A percentile compares a stretch with the other conserved stretches of the same genome.
Evolutionary conservation across 2,329 filamentous ascomycete genomes (phyloP).

Genomic region (Pyrenophora teres): DNA sequence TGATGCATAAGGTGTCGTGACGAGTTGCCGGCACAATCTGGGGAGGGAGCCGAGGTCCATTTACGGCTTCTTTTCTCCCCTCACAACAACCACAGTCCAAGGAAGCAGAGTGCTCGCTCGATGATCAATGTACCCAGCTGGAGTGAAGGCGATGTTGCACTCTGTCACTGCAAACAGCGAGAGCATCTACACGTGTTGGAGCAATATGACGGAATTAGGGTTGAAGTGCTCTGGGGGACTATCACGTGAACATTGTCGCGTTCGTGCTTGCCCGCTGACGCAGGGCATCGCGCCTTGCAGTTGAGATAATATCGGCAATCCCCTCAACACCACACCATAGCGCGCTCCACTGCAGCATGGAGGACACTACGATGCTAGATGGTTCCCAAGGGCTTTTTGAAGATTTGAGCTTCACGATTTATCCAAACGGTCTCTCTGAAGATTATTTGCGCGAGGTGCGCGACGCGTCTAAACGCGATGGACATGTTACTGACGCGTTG

Average conservation of each 20-base stretch:
- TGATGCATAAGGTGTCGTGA: conserved; percentile 12
- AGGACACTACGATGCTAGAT: conserved; percentile 40
- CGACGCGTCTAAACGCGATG: conserved; percentile 22
- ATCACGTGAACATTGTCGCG: conserved; percentile 23
- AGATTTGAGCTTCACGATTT: conserved; percentile 49
- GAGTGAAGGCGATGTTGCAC: too few species aligned
- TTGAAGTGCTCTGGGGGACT: conserved; percentile 12
- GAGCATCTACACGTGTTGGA: neutral
- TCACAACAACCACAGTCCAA: neutral
- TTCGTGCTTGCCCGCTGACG: conserved; percentile 9
- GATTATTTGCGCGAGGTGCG: conserved; percentile 36
- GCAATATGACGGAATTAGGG: neutral
- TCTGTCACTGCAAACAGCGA: neutral
- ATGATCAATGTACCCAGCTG: too few species aligned
- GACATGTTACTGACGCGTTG: conserved; percentile 22
- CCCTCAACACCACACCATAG: conserved; percentile 4
- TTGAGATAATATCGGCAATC: conserved; percentile 6
- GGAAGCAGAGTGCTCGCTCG: neutral
- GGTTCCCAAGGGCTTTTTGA: conserved; percentile 45
- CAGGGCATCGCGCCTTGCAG: conserved; percentile 12
- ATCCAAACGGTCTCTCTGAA: conserved; percentile 47
- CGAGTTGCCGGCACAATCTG: conserved; percentile 28
- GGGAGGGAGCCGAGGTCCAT: conserved; percentile 32
- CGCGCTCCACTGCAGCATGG: conserved; percentile 29
- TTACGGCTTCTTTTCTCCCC: conserved; percentile 9